Percentiles rank a stretch among this genome's conserved stretches.
Conservation (phyloP, 1,139 yeast genomes). For the Candida sanyaensis region DNA sequence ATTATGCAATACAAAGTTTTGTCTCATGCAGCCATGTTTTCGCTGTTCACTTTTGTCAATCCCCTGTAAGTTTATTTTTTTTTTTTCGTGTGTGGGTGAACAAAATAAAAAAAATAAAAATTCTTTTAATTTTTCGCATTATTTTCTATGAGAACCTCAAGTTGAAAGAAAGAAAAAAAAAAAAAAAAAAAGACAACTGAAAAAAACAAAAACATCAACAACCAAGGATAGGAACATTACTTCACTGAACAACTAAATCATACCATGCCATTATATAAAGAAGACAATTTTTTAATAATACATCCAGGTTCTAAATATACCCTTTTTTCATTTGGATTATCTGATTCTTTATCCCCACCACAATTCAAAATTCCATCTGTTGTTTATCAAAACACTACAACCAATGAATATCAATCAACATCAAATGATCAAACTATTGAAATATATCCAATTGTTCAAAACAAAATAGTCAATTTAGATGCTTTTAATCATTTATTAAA, state of each 20-base stretch:
- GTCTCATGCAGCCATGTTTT: no score
- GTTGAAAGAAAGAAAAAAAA: no score
- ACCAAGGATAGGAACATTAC: no score
- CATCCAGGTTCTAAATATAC: conserved; percentile 83
- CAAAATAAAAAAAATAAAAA: conserved; percentile 2
- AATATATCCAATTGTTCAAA: conserved; percentile 63
- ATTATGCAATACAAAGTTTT: no score
- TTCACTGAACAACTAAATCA: no score
- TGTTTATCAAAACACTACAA: conserved; percentile 58
- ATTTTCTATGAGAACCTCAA: no score
- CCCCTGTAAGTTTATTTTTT: background rate
- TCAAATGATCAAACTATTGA: conserved; percentile 32
- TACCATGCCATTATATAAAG: conserved; percentile 57
- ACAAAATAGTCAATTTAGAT: conserved; percentile 63
- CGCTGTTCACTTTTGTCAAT: no score
- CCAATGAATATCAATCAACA: conserved; percentile 42
- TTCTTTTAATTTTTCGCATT: background rate
- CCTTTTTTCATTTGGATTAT: conserved; percentile 76
- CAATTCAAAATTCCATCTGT: conserved; percentile 71
- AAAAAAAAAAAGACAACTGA: no score
- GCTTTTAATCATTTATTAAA: conserved; percentile 74
- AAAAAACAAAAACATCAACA: conserved; percentile 1
- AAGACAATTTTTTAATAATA: conserved; percentile 62
- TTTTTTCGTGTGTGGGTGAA: background rate
- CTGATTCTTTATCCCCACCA: conserved; percentile 79